Percentiles rank a stretch among this genome's conserved stretches.
Conservation (phyloP, 352 stramenopile species). For the Phytophthora kernoviae region DNA sequence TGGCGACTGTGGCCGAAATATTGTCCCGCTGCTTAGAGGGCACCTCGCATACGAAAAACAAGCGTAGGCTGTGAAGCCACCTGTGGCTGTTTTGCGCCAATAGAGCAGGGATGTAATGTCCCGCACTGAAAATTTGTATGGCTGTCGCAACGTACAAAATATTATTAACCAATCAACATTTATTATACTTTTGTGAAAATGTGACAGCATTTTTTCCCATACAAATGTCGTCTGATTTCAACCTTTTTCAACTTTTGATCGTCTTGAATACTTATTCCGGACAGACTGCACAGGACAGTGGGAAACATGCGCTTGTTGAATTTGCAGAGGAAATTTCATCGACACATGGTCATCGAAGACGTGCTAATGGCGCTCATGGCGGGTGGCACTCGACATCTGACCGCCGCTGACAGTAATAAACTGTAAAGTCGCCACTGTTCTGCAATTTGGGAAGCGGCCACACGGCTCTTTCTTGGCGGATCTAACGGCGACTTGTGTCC, state of each 20-base stretch:
- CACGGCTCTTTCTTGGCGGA: slow-evolving; percentile 20
- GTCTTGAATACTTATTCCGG: background rate
- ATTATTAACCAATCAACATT: background rate
- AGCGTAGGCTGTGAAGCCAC: background rate
- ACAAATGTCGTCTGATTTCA: background rate
- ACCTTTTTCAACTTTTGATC: background rate
- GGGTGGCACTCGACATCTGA: too few species aligned
- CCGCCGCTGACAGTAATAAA: too few species aligned
- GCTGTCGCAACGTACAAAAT: background rate
- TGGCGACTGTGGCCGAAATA: slow-evolving; percentile 28
- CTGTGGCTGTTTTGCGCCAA: slow-evolving; percentile 4
- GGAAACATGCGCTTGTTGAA: too few species aligned
- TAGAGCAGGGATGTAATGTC: background rate
- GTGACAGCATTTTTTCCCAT: too few species aligned
- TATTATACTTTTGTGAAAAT: too few species aligned
- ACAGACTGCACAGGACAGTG: too few species aligned
- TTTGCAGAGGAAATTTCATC: background rate
- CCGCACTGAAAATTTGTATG: slow-evolving; percentile 3
- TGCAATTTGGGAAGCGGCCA: background rate
- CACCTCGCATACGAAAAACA: background rate
- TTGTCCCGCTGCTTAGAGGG: slow-evolving; percentile 4
- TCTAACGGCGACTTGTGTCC: background rate
- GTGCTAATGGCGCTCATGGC: too few species aligned
- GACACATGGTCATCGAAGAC: background rate
- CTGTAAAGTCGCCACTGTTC: background rate